Evolutionary conservation across 352 stramenopile genomes (phyloP).

Genomic region (Globisporangium sylvaticum): DNA sequence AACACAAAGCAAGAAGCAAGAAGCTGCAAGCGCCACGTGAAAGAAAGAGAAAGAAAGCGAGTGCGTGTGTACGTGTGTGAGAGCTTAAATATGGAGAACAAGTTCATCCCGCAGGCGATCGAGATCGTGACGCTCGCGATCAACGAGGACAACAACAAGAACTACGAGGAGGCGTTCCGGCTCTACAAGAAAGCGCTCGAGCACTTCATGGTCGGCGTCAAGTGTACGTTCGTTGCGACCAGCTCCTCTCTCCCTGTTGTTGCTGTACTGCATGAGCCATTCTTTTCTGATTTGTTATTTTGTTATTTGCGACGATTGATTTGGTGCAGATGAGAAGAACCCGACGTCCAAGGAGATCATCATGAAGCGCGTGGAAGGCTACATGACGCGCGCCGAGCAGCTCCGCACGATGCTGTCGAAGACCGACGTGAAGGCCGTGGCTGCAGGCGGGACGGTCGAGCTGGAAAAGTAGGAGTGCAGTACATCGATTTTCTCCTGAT

Average conservation of each 20-base stretch:
- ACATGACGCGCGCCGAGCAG: slow-evolving; percentile 88
- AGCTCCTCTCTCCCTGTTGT: neutral
- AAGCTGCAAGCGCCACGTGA: neutral
- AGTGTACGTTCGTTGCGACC: slow-evolving; percentile 52
- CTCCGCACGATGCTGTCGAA: slow-evolving; percentile 81
- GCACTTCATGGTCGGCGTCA: slow-evolving; percentile 89
- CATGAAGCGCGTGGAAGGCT: slow-evolving; percentile 87
- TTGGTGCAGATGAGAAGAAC: slow-evolving; percentile 85
- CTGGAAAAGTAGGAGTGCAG: slow-evolving; percentile 59
- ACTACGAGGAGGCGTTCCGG: slow-evolving; percentile 84
- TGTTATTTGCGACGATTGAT: neutral
- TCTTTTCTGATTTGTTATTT: neutral
- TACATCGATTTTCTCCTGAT: neutral
- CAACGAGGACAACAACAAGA: slow-evolving; percentile 87
- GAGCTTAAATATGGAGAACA: slow-evolving; percentile 75
- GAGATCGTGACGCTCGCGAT: slow-evolving; percentile 87
- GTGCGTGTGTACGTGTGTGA: neutral
- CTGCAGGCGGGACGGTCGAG: slow-evolving; percentile 50
- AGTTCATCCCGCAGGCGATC: slow-evolving; percentile 89
- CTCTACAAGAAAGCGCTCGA: slow-evolving; percentile 89
- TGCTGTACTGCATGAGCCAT: neutral
- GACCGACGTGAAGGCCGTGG: slow-evolving; percentile 48
- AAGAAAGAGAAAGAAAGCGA: neutral
- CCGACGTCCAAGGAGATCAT: slow-evolving; percentile 88
- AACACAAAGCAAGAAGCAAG: neutral